These are phyloP conservation scores for Termitomyces sp. DNA, from an alignment of 768 basidiomycete species.

Conservation along the genomic window DNA sequence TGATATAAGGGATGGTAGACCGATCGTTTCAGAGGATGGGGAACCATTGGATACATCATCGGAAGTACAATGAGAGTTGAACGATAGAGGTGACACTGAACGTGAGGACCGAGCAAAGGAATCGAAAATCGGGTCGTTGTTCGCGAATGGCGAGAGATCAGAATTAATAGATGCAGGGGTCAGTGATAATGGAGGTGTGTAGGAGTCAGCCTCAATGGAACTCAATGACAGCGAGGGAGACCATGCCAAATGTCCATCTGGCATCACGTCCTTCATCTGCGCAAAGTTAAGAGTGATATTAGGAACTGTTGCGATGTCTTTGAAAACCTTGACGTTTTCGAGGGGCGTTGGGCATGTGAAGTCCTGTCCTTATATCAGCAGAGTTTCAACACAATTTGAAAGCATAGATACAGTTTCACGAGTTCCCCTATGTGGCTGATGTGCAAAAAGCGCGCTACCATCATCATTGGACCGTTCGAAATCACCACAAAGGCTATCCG, in stretches of 20 bases:
- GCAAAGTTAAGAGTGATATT: constrained; percentile 5
- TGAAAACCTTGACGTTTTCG: background rate
- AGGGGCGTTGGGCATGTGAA: background rate
- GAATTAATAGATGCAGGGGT: background rate
- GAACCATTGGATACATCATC: background rate
- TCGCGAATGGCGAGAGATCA: background rate
- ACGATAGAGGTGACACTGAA: background rate
- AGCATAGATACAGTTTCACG: background rate
- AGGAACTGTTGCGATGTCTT: constrained; percentile 1
- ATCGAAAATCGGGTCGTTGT: background rate
- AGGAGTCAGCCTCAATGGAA: background rate
- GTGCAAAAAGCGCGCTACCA: background rate
- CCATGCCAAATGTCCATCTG: background rate
- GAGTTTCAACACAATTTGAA: background rate
- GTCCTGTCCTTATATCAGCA: background rate
- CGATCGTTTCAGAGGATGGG: background rate
- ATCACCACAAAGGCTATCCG: background rate
- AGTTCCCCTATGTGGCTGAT: background rate
- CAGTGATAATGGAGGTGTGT: background rate
- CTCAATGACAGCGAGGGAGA: background rate
- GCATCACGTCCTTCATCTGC: background rate
- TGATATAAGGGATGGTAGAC: background rate
- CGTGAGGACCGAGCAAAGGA: background rate
- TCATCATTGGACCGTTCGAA: background rate
- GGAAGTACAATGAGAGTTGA: background rate